Conservation (phyloP, 805 yeast genomes). For the Ogataea pini region DNA sequence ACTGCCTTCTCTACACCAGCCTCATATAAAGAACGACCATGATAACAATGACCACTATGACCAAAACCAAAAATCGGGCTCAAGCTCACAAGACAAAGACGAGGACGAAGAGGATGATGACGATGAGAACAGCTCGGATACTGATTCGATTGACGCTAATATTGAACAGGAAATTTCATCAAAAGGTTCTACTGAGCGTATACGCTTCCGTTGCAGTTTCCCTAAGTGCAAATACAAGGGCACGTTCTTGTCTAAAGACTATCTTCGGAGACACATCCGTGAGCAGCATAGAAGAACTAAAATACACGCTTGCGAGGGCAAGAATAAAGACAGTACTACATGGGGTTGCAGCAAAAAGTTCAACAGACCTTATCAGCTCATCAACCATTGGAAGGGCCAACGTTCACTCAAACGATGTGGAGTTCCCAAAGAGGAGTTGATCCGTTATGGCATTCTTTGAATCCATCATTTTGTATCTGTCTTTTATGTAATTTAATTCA, state of each 20-base stretch:
- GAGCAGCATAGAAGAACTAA: slow-evolving; percentile 33
- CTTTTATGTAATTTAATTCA: neutral
- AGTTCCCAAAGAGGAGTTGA: slow-evolving; percentile 29
- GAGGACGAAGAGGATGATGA: slow-evolving; percentile 8
- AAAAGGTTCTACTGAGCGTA: slow-evolving; percentile 7
- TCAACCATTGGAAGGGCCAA: slow-evolving; percentile 37
- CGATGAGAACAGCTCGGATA: slow-evolving; percentile 9
- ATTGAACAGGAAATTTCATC: slow-evolving; percentile 9
- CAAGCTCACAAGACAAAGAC: neutral
- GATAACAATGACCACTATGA: neutral
- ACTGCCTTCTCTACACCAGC: too few relatives aligned
- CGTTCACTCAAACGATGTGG: slow-evolving; percentile 32
- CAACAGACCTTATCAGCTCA: slow-evolving; percentile 36
- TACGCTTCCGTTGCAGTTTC: slow-evolving; percentile 21
- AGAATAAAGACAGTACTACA: slow-evolving; percentile 18
- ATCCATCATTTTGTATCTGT: neutral
- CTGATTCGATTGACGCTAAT: slow-evolving; percentile 14
- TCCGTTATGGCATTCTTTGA: slow-evolving; percentile 23
- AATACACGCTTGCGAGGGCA: slow-evolving; percentile 31
- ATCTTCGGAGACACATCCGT: slow-evolving; percentile 33
- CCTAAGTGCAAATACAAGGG: slow-evolving; percentile 33
- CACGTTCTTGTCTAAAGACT: slow-evolving; percentile 33
- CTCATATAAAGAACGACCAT: neutral
- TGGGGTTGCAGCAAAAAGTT: slow-evolving; percentile 38
- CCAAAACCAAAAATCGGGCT: neutral